These are phyloP conservation scores for Chrysoporthe austroafricana DNA, from an alignment of 2,329 filamentous ascomycete species.

Conservation along the genomic window DNA sequence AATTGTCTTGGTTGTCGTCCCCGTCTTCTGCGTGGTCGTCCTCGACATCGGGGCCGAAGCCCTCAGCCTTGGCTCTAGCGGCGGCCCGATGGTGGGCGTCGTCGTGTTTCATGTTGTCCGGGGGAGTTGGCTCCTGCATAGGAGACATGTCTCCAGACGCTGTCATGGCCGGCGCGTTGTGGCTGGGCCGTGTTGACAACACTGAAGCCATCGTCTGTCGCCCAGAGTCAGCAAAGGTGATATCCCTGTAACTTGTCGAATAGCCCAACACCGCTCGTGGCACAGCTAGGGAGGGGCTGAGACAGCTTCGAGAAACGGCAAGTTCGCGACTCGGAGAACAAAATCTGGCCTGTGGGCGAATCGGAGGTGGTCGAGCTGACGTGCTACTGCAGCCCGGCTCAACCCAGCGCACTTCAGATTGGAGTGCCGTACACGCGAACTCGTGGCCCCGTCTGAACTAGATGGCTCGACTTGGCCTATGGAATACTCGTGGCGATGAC, in stretches of 20 bases:
- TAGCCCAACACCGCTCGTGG: slow-evolving; percentile 13
- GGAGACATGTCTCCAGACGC: slow-evolving; percentile 48
- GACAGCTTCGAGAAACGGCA: slow-evolving; percentile 13
- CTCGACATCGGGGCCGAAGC: slow-evolving; percentile 42
- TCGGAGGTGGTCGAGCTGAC: slow-evolving; percentile 22
- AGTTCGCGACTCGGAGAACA: slow-evolving; percentile 15
- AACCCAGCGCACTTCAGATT: slow-evolving; percentile 10
- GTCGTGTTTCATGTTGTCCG: slow-evolving; percentile 46
- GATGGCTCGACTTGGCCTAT: background rate
- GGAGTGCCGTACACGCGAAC: slow-evolving; percentile 9
- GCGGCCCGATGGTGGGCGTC: slow-evolving; percentile 45
- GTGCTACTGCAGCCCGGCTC: slow-evolving; percentile 25
- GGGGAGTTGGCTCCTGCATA: slow-evolving; percentile 46
- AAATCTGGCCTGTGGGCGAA: slow-evolving; percentile 21
- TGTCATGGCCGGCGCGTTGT: slow-evolving; percentile 44
- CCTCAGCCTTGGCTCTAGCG: slow-evolving; percentile 45
- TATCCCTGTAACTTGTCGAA: slow-evolving; percentile 8
- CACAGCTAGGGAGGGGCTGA: slow-evolving; percentile 23
- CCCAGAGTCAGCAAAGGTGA: slow-evolving; percentile 18
- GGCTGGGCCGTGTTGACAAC: slow-evolving; percentile 43
- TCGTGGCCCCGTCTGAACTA: background rate
- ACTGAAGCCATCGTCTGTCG: slow-evolving; percentile 47
- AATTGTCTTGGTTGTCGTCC: slow-evolving; percentile 49
- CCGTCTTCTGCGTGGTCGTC: slow-evolving; percentile 44
- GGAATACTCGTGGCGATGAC: background rate